Base-by-base conservation (phyloP, 208 protist genomes). In the Leishmania guyanensis region DNA sequence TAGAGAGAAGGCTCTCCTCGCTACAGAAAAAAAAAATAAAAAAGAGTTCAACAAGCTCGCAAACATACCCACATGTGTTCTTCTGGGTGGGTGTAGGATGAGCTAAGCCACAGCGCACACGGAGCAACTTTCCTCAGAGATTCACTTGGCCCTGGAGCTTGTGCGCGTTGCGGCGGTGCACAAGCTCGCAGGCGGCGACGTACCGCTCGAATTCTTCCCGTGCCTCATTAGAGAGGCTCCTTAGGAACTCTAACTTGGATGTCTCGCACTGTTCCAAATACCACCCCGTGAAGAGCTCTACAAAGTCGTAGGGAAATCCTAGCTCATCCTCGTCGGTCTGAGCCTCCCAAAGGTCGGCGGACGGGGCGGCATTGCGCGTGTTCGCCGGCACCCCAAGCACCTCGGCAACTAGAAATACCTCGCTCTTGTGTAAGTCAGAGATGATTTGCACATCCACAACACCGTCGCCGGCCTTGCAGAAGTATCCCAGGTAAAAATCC, bases 261-360 rank as follows among this genome's bases (percentile, higher is more conserved):
- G 81, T 80, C 80, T 96, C 93, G 36, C 50, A n/a, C 70, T 92
- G 84, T 6, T 71, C 43, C 46, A 97, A 54, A 75, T 96, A 98
- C 88, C 90, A 95, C 17, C 91, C 94, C 2, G 98, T 99, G 80
- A 93, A 98, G 33, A 99, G 88, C 89, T 99, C 98, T 17, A 99
- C 96, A 90, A 99, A 99, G 81, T 99, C 98, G 87, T 99, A 99
- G 0, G 95, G 90, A 74, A 97, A 98, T 2, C 98, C 98, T 29
- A 99, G 91, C 86, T 99, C 98, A 20, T 98, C 95, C 81, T 99
- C 98, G 82, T 99, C 98, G 26, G 97, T 99, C 85, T 99, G 98
- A 1, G 89, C 96, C 50, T 97, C 90, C 98, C 98, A 99, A 22
- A 99, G 88, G 82, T 99, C 98, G 20, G 98, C 98, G 4, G 93